These are phyloP conservation scores for Pseudisothecium myosuroides DNA, from an alignment of 225 moss, liverwort and hornwort species.

Conservation along the genomic window DNA sequence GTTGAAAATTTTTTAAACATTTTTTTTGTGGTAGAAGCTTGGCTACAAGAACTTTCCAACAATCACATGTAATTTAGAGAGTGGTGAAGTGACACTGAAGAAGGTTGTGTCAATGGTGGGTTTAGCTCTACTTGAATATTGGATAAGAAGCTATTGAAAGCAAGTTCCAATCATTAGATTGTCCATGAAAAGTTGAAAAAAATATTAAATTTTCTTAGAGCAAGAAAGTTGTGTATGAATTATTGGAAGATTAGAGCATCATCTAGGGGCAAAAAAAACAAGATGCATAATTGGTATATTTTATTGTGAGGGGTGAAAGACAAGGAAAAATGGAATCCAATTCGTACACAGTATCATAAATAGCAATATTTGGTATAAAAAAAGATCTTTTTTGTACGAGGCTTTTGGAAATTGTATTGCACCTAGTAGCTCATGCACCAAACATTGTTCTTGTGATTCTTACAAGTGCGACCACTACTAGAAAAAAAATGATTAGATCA, in stretches of 20 bases:
- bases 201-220: background rate
- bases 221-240: accelerated
- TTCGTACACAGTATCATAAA: accelerated
- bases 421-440: accelerated
- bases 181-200: background rate
- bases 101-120: background rate
- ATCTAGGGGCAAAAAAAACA: accelerated
- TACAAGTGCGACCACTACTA: too few relatives aligned
- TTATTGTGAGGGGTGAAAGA: too few relatives aligned
- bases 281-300: too few relatives aligned
- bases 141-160: background rate
- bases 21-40: background rate
- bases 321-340: background rate
- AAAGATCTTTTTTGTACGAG: accelerated
- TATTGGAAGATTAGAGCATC: background rate
- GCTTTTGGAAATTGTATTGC: background rate
- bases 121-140: background rate
- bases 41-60: background rate
- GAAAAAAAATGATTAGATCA: too few relatives aligned
- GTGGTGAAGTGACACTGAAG: too few relatives aligned
- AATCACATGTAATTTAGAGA: background rate
- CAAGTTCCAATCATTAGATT: accelerated
- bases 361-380: accelerated
- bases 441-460: background rate
- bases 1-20: background rate